Evolutionary conservation across 495 filamentous ascomycete genomes (phyloP), one percentile per base, ranked within the genome.

Genomic region (Aspergillus indologenus): DNA sequence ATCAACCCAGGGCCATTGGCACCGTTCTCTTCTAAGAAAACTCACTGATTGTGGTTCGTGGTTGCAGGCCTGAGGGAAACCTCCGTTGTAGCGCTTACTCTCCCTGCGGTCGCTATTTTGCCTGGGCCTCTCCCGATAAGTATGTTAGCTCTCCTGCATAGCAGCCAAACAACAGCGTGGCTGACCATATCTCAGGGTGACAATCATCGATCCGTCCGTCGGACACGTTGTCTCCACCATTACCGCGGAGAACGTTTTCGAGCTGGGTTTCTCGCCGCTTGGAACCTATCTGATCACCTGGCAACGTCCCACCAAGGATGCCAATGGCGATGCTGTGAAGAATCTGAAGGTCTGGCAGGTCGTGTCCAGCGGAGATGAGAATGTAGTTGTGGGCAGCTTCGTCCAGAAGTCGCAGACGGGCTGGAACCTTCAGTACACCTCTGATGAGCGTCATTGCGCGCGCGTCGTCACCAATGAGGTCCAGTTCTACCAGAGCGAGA

Each of bases 341-440:
- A 98, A 98, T 71, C 79, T 98, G 58, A 98, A 97, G 80, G 87
- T 98, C 63, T 98, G 95, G 95, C 83, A 84, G 67, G 89, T 88
- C 34, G 71, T 88, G 53, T 87, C 59, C 51, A 75, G 68, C 47
- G 75, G 67, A 56, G 74, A 75, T 40, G 87, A 90, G 65, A 85
- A 88, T 65, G 75, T 83, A 66, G 83, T 90, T n/a, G 83, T 96
- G 34, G 91, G 91, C 58, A 79, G 83, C 61, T 98, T 92, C 68
- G 94, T 98, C 63, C 93, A 98, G 74, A 96, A 96, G 77, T 88
- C 84, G 55, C 90, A 92, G 78, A 92, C 90, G 18, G 91, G 92
- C 68, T 98, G 93, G 94, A 97, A 96, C 75, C 80, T 98, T 69
- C 95, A 98, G 74, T 98, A 97, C 70, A 96, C 91, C 26, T 81